Conservation (phyloP, 179 eudicot genomes). For the Beta macrorhiza region DNA sequence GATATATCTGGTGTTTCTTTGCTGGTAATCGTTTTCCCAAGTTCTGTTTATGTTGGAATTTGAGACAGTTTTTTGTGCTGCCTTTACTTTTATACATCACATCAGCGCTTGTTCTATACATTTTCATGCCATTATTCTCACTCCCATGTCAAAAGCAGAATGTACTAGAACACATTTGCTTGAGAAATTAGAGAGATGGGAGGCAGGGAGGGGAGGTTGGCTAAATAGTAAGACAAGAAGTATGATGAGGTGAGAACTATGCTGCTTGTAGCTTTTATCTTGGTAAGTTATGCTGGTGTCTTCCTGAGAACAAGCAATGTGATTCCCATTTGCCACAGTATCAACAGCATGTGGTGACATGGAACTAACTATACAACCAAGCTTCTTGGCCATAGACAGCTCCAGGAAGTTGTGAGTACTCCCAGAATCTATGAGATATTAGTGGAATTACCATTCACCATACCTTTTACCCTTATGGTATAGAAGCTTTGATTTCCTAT, state of each 20-base stretch:
- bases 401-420: too few relatives aligned
- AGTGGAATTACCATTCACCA: too few relatives aligned
- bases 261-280: background rate
- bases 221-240: background rate
- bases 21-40: slow-evolving; percentile 52
- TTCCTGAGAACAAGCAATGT: too few relatives aligned
- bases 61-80: background rate
- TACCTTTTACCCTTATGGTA: too few relatives aligned
- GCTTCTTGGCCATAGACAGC: too few relatives aligned
- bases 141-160: slow-evolving; percentile 13
- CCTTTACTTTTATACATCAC: background rate
- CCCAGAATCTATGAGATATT: too few relatives aligned
- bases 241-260: background rate
- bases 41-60: background rate
- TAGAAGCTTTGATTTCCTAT: too few relatives aligned
- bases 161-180: background rate
- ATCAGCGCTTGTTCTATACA: background rate
- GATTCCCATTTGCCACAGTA: too few relatives aligned
- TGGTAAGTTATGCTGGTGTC: too few relatives aligned
- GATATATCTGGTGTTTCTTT: slow-evolving; percentile 66
- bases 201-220: background rate
- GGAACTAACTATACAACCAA: too few relatives aligned
- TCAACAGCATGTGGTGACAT: too few relatives aligned
- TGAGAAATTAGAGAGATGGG: background rate
- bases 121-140: background rate